Percentiles rank a stretch among this genome's conserved stretches.
Evolutionary conservation across 2,329 filamentous ascomycete species (phyloP).

Genomic region (Blastomyces silverae): DNA sequence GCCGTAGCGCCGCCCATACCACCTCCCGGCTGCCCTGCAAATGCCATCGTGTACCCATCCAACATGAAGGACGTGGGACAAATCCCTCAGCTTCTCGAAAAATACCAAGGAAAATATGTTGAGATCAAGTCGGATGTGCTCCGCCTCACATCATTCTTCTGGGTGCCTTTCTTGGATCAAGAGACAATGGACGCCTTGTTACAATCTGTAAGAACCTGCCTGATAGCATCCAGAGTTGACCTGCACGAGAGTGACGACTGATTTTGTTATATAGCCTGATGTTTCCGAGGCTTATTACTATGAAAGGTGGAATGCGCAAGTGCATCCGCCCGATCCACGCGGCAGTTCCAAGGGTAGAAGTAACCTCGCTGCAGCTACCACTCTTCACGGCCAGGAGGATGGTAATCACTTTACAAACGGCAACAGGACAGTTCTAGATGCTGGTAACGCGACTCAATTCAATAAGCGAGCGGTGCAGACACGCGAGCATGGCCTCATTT

Average conservation of each 20-base stretch:
- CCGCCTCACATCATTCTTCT: neutral
- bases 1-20: neutral
- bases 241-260: neutral
- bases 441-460: neutral
- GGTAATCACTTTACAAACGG: neutral
- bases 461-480: neutral
- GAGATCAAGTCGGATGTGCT: neutral
- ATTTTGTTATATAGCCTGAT: conserved; percentile 4
- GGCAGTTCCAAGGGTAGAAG: neutral
- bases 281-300: conserved; percentile 8
- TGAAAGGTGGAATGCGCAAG: neutral
- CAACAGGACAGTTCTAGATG: neutral
- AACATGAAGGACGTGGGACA: neutral
- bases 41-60: neutral
- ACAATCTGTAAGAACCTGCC: neutral
- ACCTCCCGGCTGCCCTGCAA: conserved; percentile 3
- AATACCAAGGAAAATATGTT: conserved; percentile 6
- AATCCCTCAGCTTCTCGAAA: neutral
- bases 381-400: neutral
- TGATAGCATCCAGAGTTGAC: neutral
- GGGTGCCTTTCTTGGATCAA: conserved; percentile 4
- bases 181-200: conserved; percentile 1
- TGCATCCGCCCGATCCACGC: neutral
- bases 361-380: neutral
- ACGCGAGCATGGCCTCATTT: neutral